phyloP scores from a whole-genome alignment of 495 filamentous ascomycete species.

The Tuber borchii region DNA sequence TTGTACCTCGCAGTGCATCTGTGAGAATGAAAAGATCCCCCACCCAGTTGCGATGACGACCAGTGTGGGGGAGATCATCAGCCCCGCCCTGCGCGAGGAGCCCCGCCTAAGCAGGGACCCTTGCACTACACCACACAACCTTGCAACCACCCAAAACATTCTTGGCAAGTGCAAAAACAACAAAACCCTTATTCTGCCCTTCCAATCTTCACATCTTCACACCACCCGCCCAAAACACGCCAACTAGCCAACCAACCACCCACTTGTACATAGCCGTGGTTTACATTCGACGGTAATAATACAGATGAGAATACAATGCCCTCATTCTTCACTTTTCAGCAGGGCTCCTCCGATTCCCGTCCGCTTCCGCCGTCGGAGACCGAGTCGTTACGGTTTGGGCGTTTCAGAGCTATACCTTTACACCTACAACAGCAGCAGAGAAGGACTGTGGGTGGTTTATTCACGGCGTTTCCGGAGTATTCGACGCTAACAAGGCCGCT shows the following conservation, averaged over 20 bases:
- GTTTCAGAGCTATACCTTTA: slow-evolving; percentile 54
- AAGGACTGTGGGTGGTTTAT: slow-evolving; percentile 33
- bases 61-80: neutral
- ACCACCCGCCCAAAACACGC: neutral
- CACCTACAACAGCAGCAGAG: slow-evolving; percentile 9
- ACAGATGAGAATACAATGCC: slow-evolving; percentile 44
- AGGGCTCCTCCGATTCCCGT: slow-evolving; percentile 51
- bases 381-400: slow-evolving; percentile 52
- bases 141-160: neutral
- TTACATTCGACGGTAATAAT: neutral
- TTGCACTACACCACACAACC: neutral
- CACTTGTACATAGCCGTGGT: neutral
- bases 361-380: slow-evolving; percentile 44
- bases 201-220: neutral
- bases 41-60: neutral
- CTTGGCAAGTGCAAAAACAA: neutral
- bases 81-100: neutral
- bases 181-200: neutral
- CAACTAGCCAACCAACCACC: neutral
- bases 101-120: neutral
- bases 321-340: slow-evolving; percentile 58
- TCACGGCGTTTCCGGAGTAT: slow-evolving; percentile 21
- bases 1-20: too few species aligned
- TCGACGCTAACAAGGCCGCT: slow-evolving; percentile 32
- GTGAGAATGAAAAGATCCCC: too few species aligned